Evolutionary conservation across 768 basidiomycete genomes (phyloP), one percentile per base, ranked within the genome.

Genomic region (Lanmaoa rubissima): DNA sequence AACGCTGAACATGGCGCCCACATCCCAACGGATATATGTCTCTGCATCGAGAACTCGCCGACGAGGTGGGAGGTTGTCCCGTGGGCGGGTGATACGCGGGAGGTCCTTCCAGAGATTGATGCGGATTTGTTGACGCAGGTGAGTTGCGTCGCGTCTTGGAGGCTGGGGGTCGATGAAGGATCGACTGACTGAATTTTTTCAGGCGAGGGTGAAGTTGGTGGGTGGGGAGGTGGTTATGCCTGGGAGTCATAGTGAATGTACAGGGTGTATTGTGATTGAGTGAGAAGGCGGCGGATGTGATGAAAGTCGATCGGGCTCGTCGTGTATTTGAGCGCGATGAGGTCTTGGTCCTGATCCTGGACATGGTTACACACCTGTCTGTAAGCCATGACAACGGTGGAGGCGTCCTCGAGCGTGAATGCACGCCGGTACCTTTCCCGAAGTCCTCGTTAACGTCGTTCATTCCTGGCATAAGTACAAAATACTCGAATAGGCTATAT

Each of bases 21-120:
- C 67, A 78, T 94, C 2, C 91, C 91, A 1, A 81, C 86, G 60
- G 92, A 94, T 61, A 78, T 94, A 39, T 93, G 92, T 66, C 73
- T 92, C 16, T 89, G 82, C 57, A 84, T 92, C 51, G 82, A 81
- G 60, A 88, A 92, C 67, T 70, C 80, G 11, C 91, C 91, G 11
- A 90, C 88, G 38, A 78, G 77, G 51, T 91, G 87, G 85, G 82
- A 87, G 57, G 78, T 91, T 13, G 66, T 81, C 1, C 85, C 90
- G 0, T 77, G 74, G 69, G 73, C 79, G 26, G 83, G 81, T 6
- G 84, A 86, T 39, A 58, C 67, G 7, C 65, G 73, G 17, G 90
- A 92, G 68, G 73, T 73, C 10, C 71, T 91, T 32, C 90, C 90
- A 1, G 77, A 79, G 14, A 81, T 90, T 24, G 82, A 83, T 28